phyloP scores from a whole-genome alignment of 257 asterid genomes.

The Ballota nigra region DNA sequence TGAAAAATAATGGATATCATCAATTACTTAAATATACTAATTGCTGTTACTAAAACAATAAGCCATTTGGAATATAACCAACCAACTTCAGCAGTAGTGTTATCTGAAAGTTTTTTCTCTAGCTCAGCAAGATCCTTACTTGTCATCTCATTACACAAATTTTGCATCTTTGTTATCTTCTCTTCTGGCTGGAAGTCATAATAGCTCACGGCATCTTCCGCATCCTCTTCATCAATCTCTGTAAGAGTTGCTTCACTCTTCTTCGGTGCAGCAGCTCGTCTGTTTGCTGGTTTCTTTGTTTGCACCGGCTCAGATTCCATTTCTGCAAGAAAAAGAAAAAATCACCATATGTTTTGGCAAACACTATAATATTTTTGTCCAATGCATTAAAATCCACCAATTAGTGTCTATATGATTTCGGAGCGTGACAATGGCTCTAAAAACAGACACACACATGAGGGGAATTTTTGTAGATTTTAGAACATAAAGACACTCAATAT shows the following conservation, averaged over 20 bases:
- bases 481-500: no score
- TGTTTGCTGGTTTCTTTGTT: conserved; percentile 44
- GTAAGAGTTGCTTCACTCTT: conserved; percentile 32
- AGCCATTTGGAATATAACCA: conserved; percentile 3
- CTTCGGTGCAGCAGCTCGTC: conserved; percentile 56
- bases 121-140: conserved; percentile 44
- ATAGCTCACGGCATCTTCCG: no score
- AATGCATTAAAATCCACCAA: no score
- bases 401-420: no score
- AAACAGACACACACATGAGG: no score
- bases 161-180: no score
- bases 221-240: conserved; percentile 43
- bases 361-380: no score
- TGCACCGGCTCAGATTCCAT: conserved; percentile 44
- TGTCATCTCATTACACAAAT: no score
- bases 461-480: no score
- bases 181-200: no score
- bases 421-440: no score
- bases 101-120: conserved; percentile 54
- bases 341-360: no score
- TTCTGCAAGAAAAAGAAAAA: conserved; percentile 28
- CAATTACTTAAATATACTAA: neutral
- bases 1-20: conserved; percentile 18
- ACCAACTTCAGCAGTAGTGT: conserved; percentile 50
- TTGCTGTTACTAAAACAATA: neutral